Percentiles rank a stretch among this genome's conserved stretches.
Conservation (phyloP, 108 stramenopile genomes). For the Cyclostephanos tholiformis region DNA sequence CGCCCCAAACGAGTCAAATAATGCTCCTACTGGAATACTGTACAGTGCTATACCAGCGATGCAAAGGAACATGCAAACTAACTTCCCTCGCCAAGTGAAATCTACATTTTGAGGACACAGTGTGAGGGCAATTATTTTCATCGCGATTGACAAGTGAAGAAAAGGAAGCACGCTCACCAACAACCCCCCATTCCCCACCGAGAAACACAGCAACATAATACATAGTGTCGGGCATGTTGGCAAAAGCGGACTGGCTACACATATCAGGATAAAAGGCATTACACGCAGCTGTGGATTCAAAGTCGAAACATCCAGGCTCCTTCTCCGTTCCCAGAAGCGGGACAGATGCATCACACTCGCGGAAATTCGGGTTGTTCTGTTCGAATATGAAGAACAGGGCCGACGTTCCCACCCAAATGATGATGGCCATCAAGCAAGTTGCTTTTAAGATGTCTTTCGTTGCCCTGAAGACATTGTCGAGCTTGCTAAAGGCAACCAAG, state of each 20-base stretch:
- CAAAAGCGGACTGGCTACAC: constrained; percentile 82
- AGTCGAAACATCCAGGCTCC: constrained; percentile 73
- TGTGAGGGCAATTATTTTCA: not conserved
- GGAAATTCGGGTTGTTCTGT: constrained; percentile 81
- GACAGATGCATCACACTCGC: constrained; percentile 69
- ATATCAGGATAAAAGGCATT: constrained; percentile 73
- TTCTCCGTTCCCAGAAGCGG: constrained; percentile 47
- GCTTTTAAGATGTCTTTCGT: constrained; percentile 88
- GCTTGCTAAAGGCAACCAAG: constrained; percentile 85
- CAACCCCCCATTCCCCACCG: constrained; percentile 91
- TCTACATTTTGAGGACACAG: constrained; percentile 35
- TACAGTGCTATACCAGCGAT: constrained; percentile 87
- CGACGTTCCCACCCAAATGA: constrained; percentile 91
- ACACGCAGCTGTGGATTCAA: constrained; percentile 65
- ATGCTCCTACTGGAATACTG: constrained; percentile 87
- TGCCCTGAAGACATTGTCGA: constrained; percentile 90
- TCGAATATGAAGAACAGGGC: constrained; percentile 91
- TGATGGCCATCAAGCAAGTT: constrained; percentile 85
- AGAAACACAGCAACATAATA: constrained; percentile 90
- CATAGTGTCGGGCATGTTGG: constrained; percentile 82
- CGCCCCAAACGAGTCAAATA: constrained; percentile 90
- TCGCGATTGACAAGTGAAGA: not conserved
- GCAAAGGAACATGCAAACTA: constrained; percentile 84
- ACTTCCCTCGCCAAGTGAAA: constrained; percentile 88
- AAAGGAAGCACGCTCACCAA: constrained; percentile 35